A percentile compares a stretch with the other conserved stretches of the same genome.
These are phyloP conservation scores for Cyamopsis tetragonoloba DNA, from an alignment of 306 rosid species.

Conservation along the genomic window DNA sequence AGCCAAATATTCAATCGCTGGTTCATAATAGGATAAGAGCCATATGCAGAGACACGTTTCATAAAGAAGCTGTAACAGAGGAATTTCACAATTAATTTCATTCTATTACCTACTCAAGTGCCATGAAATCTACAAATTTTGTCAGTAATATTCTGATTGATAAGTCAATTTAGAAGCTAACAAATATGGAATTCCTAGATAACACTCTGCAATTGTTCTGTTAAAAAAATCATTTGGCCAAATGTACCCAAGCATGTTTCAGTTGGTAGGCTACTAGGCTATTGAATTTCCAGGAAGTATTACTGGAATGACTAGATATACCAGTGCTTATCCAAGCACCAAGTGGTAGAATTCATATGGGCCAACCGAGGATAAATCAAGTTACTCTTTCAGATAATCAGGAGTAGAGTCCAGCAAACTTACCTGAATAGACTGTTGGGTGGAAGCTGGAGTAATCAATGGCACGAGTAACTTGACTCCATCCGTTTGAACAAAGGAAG, in stretches of 20 bases:
- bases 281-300: slow-evolving; percentile 16
- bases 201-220: background rate
- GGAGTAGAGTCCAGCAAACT: slow-evolving; percentile 13
- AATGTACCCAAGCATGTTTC: slow-evolving; percentile 6
- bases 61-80: slow-evolving; percentile 77
- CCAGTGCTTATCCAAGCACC: slow-evolving; percentile 18
- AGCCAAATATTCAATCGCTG: slow-evolving; percentile 91
- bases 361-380: background rate
- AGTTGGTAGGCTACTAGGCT: slow-evolving; percentile 8
- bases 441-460: slow-evolving; percentile 88
- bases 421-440: slow-evolving; percentile 97
- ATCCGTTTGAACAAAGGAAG: slow-evolving; percentile 81
- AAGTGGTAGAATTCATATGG: slow-evolving; percentile 3
- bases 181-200: background rate
- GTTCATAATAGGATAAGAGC: slow-evolving; percentile 94
- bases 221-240: slow-evolving; percentile 1
- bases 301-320: background rate
- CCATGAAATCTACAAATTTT: slow-evolving; percentile 3
- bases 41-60: slow-evolving; percentile 94
- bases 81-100: slow-evolving; percentile 27
- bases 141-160: background rate
- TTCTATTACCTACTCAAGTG: background rate
- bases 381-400: slow-evolving; percentile 8
- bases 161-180: slow-evolving; percentile 12
- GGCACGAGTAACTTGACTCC: slow-evolving; percentile 94